A percentile compares a stretch with the other conserved stretches of the same genome.
phyloP scores from a whole-genome alignment of 208 protist genomes.

The Leishmania turanica region DNA sequence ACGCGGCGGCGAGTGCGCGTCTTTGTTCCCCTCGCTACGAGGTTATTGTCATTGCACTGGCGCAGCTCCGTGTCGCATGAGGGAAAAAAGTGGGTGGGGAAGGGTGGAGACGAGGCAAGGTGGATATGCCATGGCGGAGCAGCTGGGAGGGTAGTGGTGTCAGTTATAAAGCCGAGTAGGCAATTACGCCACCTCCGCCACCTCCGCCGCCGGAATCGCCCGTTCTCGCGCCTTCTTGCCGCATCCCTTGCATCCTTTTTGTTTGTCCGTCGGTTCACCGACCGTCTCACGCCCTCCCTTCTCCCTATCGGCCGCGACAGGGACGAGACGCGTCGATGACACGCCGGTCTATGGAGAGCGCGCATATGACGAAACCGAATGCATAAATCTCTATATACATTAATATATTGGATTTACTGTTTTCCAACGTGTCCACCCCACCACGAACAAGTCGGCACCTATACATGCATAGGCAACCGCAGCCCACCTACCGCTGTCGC shows the following conservation, averaged over 20 bases:
- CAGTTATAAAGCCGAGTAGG: not conserved
- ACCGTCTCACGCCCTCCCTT: not conserved
- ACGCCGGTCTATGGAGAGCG: not conserved
- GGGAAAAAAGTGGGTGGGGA: not conserved
- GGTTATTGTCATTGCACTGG: too few species aligned
- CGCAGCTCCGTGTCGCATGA: not conserved
- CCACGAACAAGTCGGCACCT: not conserved
- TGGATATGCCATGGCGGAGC: not conserved
- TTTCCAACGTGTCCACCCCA: not conserved
- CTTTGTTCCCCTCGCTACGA: not conserved
- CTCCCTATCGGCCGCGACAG: not conserved
- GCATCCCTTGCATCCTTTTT: not conserved
- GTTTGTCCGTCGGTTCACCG: not conserved
- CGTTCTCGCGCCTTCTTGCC: not conserved
- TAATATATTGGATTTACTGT: too few species aligned
- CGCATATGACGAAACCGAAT: not conserved
- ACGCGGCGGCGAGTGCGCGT: not conserved
- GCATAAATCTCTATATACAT: too few species aligned
- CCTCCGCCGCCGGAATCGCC: not conserved
- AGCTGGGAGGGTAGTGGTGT: not conserved
- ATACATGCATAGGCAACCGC: not conserved
- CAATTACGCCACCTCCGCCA: not conserved
- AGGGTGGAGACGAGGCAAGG: not conserved
- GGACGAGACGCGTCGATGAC: not conserved
- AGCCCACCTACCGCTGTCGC: not conserved